Evolutionary conservation across 2,329 filamentous ascomycete species (phyloP), one percentile per base, ranked within the genome.

Genomic region (Fusarium solani-melongenae): DNA sequence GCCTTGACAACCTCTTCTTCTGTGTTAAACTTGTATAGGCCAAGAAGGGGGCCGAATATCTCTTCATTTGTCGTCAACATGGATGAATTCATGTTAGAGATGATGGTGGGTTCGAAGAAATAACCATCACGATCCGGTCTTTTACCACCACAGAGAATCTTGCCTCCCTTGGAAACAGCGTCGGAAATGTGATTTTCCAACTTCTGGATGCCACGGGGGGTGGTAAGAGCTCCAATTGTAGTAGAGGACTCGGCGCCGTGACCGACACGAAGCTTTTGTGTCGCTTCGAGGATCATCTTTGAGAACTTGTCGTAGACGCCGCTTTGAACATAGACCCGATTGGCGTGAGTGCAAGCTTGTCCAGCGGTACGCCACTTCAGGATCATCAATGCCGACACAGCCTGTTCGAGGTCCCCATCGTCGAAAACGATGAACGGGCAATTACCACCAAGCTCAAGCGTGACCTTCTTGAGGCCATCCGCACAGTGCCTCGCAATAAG

Each of bases 1-100:
- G 9, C 29, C 0, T 49, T 12, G 1, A 76, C 62, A 5, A 62
- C 72, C 4, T 76, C 72, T 0, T 66, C 64, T 1, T 76, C 74
- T 0, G 70, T 73, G 17, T 70, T 62, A 1, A 76, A 76, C 11
- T n/a, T 27, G 24, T 56, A 56, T 6, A 63, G 6, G 15, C 46
- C 49, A 11, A 63, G 36, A 2, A 63, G 46, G 5, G 49, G 49
- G 8, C 46, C 60, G 10, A 63, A 63, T 5, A 63, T 56, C 27
- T 63, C 60, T 27, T 63, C 60, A 6, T 22, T n/a, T 3, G 46
- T 63, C 6, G 34, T 55, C 15, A 63, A 15, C 46, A 63, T 63
- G 36, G 14, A 17, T 3, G 36, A 34, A 5, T 17, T 57, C 46
- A 56, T 56, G 24, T 20, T 34, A 6, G 46, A 33, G 46, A 63